Percentiles rank a stretch among this genome's conserved stretches.
phyloP scores from a whole-genome alignment of 2,329 filamentous ascomycete species.

The Esteya vermicola region DNA sequence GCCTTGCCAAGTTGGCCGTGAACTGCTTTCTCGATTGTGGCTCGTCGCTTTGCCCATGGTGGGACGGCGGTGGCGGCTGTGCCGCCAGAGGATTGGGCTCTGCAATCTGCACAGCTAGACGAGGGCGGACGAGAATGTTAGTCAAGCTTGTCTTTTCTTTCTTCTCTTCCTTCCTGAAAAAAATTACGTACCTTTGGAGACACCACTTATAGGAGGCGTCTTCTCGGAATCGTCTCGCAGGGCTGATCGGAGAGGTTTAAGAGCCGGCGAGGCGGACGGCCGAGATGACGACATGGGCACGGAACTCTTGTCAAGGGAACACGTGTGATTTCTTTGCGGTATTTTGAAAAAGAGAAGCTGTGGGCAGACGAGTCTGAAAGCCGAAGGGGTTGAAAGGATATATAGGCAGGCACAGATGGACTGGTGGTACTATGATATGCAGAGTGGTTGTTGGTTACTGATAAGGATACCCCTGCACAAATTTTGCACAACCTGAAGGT shows the following conservation, averaged over 20 bases:
- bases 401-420: too few species aligned
- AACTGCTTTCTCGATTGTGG: slow-evolving; percentile 26
- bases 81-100: slow-evolving; percentile 27
- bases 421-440: too few species aligned
- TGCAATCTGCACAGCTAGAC: slow-evolving; percentile 41
- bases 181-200: slow-evolving; percentile 7
- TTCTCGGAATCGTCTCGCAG: slow-evolving; percentile 15
- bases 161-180: background rate
- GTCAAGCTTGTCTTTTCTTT: background rate
- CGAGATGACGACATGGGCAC: background rate
- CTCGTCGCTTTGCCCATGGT: too few species aligned
- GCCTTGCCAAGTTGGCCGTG: slow-evolving; percentile 26
- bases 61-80: slow-evolving; percentile 11
- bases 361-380: too few species aligned
- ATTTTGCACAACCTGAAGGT: too few species aligned
- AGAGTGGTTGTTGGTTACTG: too few species aligned
- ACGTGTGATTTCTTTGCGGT: background rate
- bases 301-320: background rate
- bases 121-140: background rate
- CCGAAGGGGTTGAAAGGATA: too few species aligned
- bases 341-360: too few species aligned
- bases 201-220: slow-evolving; percentile 6
- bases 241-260: slow-evolving; percentile 24
- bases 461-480: too few species aligned
- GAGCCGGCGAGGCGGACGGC: slow-evolving; percentile 6